Conservation (phyloP, 208 protist genomes). For the Angomonas ambiguus region DNA sequence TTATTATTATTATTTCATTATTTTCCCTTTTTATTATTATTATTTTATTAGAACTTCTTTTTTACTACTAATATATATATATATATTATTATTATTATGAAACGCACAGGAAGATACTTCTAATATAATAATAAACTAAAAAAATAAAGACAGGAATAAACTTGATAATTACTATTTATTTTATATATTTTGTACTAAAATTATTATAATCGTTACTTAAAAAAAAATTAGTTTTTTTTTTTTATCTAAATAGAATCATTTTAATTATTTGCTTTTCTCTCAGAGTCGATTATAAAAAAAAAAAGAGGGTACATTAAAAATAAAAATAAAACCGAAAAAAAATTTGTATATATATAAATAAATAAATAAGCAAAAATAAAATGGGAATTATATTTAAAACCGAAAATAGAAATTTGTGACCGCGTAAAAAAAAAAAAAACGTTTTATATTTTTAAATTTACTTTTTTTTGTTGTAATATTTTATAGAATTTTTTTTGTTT, state of each 20-base stretch:
- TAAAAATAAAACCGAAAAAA: slow-evolving; percentile 9
- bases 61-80: too few species aligned
- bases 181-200: not conserved
- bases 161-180: slow-evolving; percentile 12
- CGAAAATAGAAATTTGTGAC: not conserved
- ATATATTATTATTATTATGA: too few species aligned
- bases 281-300: not conserved
- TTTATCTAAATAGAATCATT: not conserved
- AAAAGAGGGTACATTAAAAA: slow-evolving; percentile 9
- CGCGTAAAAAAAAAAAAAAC: not conserved
- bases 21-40: too few species aligned
- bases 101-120: too few species aligned
- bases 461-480: not conserved
- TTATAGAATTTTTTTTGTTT: not conserved
- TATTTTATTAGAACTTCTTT: too few species aligned
- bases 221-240: not conserved
- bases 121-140: too few species aligned
- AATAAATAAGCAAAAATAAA: slow-evolving; percentile 4
- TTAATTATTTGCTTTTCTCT: slow-evolving; percentile 1
- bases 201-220: not conserved
- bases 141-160: slow-evolving; percentile 5
- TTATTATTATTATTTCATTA: too few species aligned
- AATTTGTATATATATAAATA: slow-evolving; percentile 3
- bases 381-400: not conserved
- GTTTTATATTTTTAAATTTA: not conserved